Evolutionary conservation across 2,329 filamentous ascomycete species (phyloP), one percentile per base, ranked within the genome.

Genomic region (Laburnicola sp.): DNA sequence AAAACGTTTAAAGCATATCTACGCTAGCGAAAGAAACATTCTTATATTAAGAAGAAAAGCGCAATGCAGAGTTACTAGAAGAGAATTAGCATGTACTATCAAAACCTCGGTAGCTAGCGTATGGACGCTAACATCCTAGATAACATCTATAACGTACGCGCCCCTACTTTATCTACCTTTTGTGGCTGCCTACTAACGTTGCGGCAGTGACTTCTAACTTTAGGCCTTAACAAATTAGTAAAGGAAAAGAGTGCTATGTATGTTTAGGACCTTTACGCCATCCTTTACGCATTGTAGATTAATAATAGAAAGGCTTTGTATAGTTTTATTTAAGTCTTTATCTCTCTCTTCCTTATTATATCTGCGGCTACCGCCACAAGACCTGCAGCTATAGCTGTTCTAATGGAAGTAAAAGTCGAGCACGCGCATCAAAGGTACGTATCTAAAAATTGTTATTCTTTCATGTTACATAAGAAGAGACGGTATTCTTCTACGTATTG

Each of bases 201-300:
- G 32, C 30, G 42, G 28, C 39, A 63, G 60, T 61, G 45, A 58
- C 57, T 63, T 31, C 56, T 44, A 35, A 48, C 32, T 21, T 45
- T 63, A 32, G 31, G 28, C 16, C 59, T 64, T 50, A 32, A 62
- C 23, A 62, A 46, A 45, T 57, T 48, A 16, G 32, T 53, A 45
- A 57, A 58, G 36, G 54, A 60, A 50, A 64, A 64, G 59, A 47
- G 32, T 50, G 56, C 58, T n/a, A 62, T 64, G 50, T 59, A 49
- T 41, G 53, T 64, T 40, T 40, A 62, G 32, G 56, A 61, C 45
- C 51, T 64, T 27, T 64, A 58, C 35, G 50, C 58, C 28, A 57
- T 64, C 41, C 45, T 62, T 38, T 40, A 62, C 36, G 57, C 53
- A 41, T 51, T 60, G 25, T 59, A 39, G 57, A 53, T 60, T 0